phyloP scores from a whole-genome alignment of 2,329 filamentous ascomycete genomes.

The Penicillium sp. region DNA sequence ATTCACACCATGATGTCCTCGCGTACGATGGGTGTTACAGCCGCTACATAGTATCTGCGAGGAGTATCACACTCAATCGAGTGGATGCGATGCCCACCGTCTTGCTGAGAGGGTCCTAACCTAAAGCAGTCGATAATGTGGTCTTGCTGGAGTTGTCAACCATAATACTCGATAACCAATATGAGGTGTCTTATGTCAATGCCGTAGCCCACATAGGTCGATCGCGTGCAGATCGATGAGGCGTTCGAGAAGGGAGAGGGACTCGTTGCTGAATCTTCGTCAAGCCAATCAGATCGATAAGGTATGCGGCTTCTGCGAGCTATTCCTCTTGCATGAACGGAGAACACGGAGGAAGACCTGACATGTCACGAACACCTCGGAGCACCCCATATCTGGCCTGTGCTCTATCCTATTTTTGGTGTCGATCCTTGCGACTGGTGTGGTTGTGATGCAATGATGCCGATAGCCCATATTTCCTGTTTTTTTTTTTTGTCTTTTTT shows the following conservation, averaged over 20 bases:
- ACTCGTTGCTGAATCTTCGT: constrained; percentile 14
- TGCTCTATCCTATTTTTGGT: constrained; percentile 6
- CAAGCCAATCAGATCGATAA: constrained; percentile 12
- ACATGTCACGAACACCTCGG: constrained; percentile 9
- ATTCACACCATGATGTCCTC: constrained; percentile 20
- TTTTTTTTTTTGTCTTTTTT: neutral
- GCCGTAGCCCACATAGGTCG: constrained; percentile 17
- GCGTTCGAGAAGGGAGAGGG: constrained; percentile 20
- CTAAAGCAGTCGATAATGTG: neutral
- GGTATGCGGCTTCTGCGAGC: neutral
- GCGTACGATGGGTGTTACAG: constrained; percentile 21
- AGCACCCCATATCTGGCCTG: neutral
- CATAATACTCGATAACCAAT: neutral
- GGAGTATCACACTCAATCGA: neutral
- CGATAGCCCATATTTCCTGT: no score
- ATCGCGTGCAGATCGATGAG: constrained; percentile 26
- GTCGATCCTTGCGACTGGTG: neutral
- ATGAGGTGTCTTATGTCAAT: constrained; percentile 35
- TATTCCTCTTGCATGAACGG: constrained; percentile 2
- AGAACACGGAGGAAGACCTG: constrained; percentile 16
- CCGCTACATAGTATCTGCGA: constrained; percentile 10
- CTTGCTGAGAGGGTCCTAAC: neutral
- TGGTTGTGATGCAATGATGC: neutral
- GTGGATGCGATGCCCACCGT: neutral
- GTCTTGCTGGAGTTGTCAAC: constrained; percentile 25